Evolutionary conservation across 2,329 filamentous ascomycete genomes (phyloP).

Genomic region (Aureobasidium mangrovei): DNA sequence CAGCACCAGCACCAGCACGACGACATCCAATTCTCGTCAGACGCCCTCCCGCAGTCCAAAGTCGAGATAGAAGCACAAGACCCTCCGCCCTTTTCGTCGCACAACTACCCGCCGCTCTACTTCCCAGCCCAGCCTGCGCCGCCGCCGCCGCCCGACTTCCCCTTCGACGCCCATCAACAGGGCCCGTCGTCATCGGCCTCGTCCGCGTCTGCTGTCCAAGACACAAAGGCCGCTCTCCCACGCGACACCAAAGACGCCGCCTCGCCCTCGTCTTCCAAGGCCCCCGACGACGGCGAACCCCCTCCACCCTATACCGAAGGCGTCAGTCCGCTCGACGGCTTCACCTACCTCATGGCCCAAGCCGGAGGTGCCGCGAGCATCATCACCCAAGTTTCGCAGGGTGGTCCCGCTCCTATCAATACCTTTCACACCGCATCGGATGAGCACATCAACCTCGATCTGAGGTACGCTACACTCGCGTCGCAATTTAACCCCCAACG

Average conservation of each 20-base stretch:
- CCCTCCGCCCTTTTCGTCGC: constrained; percentile 56
- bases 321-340: constrained; percentile 81
- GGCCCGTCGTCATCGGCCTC: constrained; percentile 40
- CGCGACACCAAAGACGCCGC: constrained; percentile 69
- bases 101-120: constrained; percentile 55
- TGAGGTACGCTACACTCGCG: constrained; percentile 55
- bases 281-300: constrained; percentile 72
- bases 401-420: constrained; percentile 74
- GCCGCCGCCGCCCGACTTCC: constrained; percentile 36
- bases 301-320: constrained; percentile 96
- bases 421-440: constrained; percentile 79
- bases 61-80: constrained; percentile 38
- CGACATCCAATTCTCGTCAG: constrained; percentile 6
- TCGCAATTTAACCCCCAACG: not conserved
- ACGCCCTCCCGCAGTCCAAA: not conserved
- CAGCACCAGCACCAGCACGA: constrained; percentile 6
- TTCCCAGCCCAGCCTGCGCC: constrained; percentile 31
- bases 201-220: constrained; percentile 44
- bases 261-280: constrained; percentile 50
- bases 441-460: constrained; percentile 89
- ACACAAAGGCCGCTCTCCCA: constrained; percentile 80
- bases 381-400: constrained; percentile 97
- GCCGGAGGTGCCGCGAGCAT: constrained; percentile 96
- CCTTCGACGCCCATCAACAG: constrained; percentile 19
- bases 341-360: constrained; percentile 95